These are phyloP conservation scores for Spathaspora gorwiae DNA, from an alignment of 805 yeast genomes.

Conservation along the genomic window DNA sequence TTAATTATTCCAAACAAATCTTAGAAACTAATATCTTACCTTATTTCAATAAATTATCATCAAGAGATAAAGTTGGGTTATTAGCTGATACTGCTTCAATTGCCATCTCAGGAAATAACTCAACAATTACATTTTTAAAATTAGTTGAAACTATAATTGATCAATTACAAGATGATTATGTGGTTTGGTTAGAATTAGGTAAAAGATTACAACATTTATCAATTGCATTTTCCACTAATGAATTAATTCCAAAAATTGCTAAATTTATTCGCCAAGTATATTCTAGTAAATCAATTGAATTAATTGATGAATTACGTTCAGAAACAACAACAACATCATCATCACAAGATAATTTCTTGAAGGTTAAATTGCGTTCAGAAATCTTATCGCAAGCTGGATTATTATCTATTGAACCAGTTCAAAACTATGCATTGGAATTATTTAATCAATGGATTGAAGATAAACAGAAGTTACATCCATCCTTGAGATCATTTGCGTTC, in stretches of 20 bases:
- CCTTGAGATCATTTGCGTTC: conserved; percentile 41
- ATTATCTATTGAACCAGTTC: conserved; percentile 33
- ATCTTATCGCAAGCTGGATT: conserved; percentile 39
- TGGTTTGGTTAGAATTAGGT: conserved; percentile 54
- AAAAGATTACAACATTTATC: conserved; percentile 33
- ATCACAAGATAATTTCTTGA: conserved; percentile 20
- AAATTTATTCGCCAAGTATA: conserved; percentile 26
- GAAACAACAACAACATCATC: conserved; percentile 7
- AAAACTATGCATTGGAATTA: conserved; percentile 27
- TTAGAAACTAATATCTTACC: conserved; percentile 38
- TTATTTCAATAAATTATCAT: conserved; percentile 33
- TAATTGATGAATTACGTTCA: conserved; percentile 17
- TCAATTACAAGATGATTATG: conserved; percentile 32
- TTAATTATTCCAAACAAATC: conserved; percentile 43
- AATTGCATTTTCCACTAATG: conserved; percentile 28
- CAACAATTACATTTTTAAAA: conserved; percentile 41
- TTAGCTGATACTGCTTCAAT: conserved; percentile 50
- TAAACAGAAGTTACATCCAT: conserved; percentile 34
- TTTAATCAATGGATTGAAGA: conserved; percentile 20
- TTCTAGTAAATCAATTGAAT: conserved; percentile 22
- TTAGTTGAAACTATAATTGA: conserved; percentile 30
- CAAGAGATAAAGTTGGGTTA: conserved; percentile 50
- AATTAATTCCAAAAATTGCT: conserved; percentile 21
- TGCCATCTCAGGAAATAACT: conserved; percentile 42
- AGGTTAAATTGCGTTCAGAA: conserved; percentile 31